Base-by-base conservation (phyloP, 2,329 filamentous ascomycete genomes). In the Paraconiothyrium sp. region DNA sequence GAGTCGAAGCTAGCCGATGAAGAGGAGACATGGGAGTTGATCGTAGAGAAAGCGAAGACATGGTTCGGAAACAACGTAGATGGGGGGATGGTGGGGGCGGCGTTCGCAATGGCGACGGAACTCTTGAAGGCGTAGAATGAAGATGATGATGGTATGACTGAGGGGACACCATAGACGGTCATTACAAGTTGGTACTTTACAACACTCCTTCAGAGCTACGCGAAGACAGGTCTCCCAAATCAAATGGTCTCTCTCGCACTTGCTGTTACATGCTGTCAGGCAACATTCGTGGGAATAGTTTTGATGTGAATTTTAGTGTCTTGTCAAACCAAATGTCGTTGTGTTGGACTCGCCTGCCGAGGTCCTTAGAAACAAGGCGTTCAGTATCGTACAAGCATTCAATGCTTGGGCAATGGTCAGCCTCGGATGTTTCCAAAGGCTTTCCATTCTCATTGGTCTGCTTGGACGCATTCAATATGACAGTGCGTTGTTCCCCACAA, bases 1-100 rank as follows among this genome's bases (percentile, higher is more conserved):
- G 81, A 85, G 68, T 73, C 57, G 43, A 82, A 79, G 59, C 67
- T 85, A 58, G 65, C 59, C 0, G 76, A 66, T 0, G 80, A 86
- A 49, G 76, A 81, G 69, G 88, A 88, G 5, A 80, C 82, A 1
- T 91, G 88, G 88, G 87, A 88, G 63, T 80, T 90, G 80, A 73
- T 90, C 41, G 85, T 84, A 11, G 83, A 84, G 14, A 90, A 89
- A 79, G 87, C 85, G 0, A 78, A 77, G 64, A 69, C 57, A 0
- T 89, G 86, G 85, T 57, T 89, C 49, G 65, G 68, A 35, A 65
- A 48, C n/a, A 47, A 20, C 44, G 52, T 57, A 20, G 64, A 58
- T 5, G 39, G n/a, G 37, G 62, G 60, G 24, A 47, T 56, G 20
- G 30, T 62, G 13, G 57, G 24, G 6, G 22, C 59, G 46, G 46